Base-by-base conservation (phyloP, 2,329 filamentous ascomycete genomes). In the Monascus ruber region DNA sequence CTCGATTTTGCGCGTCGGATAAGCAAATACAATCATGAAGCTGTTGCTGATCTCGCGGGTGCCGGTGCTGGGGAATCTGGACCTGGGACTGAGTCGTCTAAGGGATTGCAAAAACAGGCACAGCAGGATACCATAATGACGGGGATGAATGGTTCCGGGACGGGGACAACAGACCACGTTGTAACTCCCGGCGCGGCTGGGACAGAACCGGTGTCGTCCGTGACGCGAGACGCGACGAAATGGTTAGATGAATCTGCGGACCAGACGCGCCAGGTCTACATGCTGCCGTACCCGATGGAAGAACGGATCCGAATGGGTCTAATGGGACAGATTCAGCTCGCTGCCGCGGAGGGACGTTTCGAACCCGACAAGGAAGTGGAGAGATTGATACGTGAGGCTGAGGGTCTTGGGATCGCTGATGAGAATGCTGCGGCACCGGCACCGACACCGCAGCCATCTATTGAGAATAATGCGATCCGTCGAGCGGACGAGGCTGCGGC, bases 281-380 rank as follows among this genome's bases (percentile, higher is more conserved):
- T 64, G 52, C 44, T 68, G 35, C 61, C 65, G 11, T 69, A 67
- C 42, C 66, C 66, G 6, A 62, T 59, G 43, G 64, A 66, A 26
- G 62, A 66, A 24, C 55, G 59, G 27, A 65, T 69, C 36, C 61
- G 66, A 9, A 53, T 64, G 51, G 66, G 66, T 1, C 42, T 66
- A n/a, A 64, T 69, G 59, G 66, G 62, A 1, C 64, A 66, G 42
- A 51, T 69, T 32, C 64, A 68, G 41, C 48, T 64, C 5, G 53
- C 60, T 4, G 55, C 56, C 17, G 48, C 71, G 38, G 56, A 76
- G 66, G 51, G 91, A 68, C 32, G 84, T 54, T 42, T 70, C 63
- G 53, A 85, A 66, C 41, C 79, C 65, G 58, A 77, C 50, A 54
- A 51, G 35, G 65, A 68, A 44, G 59, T 67, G 8, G 63, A 66